Evolutionary conservation across 164 flowering plant species (phyloP).

Genomic region (Kingdonia uniflora): DNA sequence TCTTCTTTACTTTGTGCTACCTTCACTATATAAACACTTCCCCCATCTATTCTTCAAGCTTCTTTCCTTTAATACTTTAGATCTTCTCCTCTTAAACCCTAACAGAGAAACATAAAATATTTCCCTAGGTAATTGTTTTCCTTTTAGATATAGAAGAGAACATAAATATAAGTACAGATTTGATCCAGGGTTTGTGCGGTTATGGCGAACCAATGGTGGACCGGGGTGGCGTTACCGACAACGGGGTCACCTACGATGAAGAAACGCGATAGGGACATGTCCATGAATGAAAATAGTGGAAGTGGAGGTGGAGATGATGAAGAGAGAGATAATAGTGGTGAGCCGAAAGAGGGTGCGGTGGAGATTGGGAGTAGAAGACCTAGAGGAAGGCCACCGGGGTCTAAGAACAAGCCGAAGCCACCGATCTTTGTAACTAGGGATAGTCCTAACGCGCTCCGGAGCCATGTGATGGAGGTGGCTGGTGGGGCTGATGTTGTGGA

Average conservation of each 20-base stretch:
- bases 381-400: conserved; percentile 21
- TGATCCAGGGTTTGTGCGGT: conserved; percentile 2
- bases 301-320: conserved; percentile 25
- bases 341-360: conserved; percentile 58
- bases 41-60: no score
- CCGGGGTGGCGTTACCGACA: conserved; percentile 46
- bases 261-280: conserved; percentile 22
- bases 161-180: background rate
- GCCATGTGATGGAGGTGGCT: conserved; percentile 69
- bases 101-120: background rate
- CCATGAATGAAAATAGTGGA: conserved; percentile 19
- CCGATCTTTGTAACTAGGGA: conserved; percentile 70
- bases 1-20: background rate
- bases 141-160: no score
- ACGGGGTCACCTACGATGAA: conserved; percentile 23
- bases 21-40: background rate
- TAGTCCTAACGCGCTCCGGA: conserved; percentile 71
- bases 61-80: background rate
- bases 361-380: conserved; percentile 51
- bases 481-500: conserved; percentile 61
- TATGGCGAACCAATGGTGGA: conserved; percentile 74
- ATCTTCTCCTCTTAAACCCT: background rate
- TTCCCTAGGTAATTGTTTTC: no score
- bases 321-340: conserved; percentile 34
- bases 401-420: conserved; percentile 44